A percentile compares a stretch with the other conserved stretches of the same genome.
Evolutionary conservation across 768 basidiomycete genomes (phyloP).

Genomic region (button mushroom (Agaricus bisporus)): DNA sequence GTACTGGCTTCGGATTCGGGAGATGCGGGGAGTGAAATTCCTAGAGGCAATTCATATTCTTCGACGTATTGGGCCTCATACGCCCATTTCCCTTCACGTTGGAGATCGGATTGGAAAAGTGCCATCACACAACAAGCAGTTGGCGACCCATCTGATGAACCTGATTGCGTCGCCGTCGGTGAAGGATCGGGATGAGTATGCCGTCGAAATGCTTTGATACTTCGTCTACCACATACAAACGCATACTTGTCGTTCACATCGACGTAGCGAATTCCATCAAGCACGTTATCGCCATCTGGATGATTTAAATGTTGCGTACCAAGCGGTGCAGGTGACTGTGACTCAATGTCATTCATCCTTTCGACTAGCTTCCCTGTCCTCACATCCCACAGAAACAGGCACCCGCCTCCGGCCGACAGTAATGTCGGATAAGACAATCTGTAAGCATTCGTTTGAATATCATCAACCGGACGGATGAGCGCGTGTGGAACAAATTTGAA

Average conservation of each 20-base stretch:
- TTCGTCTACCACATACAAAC: not conserved
- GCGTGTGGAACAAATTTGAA: conserved; percentile 12
- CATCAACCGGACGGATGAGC: conserved; percentile 7
- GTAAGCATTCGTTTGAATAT: conserved; percentile 10
- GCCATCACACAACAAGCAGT: not conserved
- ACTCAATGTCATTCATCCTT: conserved; percentile 37
- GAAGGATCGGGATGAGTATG: not conserved
- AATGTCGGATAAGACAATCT: conserved; percentile 53
- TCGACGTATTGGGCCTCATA: not conserved
- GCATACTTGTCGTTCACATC: conserved; percentile 6
- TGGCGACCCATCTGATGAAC: not conserved
- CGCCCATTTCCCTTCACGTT: not conserved
- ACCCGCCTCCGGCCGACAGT: conserved; percentile 36
- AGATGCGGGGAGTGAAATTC: not conserved
- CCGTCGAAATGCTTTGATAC: conserved; percentile 1
- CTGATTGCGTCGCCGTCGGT: not conserved
- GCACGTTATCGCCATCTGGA: not conserved
- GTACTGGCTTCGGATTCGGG: not conserved
- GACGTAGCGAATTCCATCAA: conserved; percentile 1
- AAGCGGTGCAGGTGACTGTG: not conserved
- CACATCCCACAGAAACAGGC: conserved; percentile 60
- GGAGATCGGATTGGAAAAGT: not conserved
- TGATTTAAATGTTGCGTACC: not conserved
- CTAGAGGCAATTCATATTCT: not conserved
- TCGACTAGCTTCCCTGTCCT: conserved; percentile 42